Base-by-base conservation (phyloP, 2,329 filamentous ascomycete genomes). In the Talaromyces islandicus region DNA sequence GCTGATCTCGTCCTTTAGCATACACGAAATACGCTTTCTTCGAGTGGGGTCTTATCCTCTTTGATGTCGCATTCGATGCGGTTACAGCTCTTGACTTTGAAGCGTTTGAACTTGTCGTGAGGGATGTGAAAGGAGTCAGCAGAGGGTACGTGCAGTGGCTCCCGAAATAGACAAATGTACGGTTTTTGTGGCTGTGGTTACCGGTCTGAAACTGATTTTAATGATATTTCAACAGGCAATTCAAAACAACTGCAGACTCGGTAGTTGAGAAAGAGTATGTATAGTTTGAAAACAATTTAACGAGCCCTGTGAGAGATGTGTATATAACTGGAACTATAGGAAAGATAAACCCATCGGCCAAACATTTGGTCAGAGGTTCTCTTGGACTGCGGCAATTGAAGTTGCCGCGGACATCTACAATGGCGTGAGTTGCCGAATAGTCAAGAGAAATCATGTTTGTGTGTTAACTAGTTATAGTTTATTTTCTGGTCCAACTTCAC, bases 71-170 rank as follows among this genome's bases (percentile, higher is more conserved):
- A 30, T 99, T 99, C 77, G 94, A 99, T 78, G 91, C 94, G 57
- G 89, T 97, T 62, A 97, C 94, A 11, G 88, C 91, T 60, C 80
- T 96, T 69, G 94, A 99, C 79, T 99, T 97, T 79, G 83, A 87
- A 64, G 86, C 88, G 58, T 90, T 97, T 71, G 93, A 97, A 75
- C 80, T 99, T 69, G 83, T 92, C 67, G 83, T 99, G 65, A 91
- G 86, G 80, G 93, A 97, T 79, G 84, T 92, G 66, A 93, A 92
- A 80, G 92, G 92, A 65, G 79, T 88, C 72, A 94, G 90, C 82
- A 92, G 93, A 90, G 92, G 93, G 94, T 99, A 99, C 85, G 94
- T 99, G 80, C 86, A 88, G 80, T 89, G 89, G 89, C 92, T 97
- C 84, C 93, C 93, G 68, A 91, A 86, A 81, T 97, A 92, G 85